phyloP scores from a whole-genome alignment of 345 rosid species.

The Streptanthus diversifolius region DNA sequence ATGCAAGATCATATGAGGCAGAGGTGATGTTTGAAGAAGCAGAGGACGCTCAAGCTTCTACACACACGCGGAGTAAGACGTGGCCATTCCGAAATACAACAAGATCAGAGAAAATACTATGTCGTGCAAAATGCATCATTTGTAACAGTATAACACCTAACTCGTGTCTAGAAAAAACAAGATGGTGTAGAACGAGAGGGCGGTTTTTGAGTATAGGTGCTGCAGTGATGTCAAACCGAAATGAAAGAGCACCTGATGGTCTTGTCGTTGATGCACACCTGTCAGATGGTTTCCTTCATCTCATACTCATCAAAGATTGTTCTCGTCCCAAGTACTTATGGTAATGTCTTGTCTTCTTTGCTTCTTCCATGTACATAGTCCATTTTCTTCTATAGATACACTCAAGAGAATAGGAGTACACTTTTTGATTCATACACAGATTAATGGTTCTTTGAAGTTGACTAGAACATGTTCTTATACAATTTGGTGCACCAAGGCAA shows the following conservation, averaged over 20 bases:
- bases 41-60: slow-evolving; percentile 34
- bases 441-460: no score
- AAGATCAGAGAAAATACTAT: slow-evolving; percentile 57
- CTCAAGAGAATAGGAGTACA: background rate
- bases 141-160: slow-evolving; percentile 45
- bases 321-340: slow-evolving; percentile 76
- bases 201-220: slow-evolving; percentile 81
- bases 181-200: slow-evolving; percentile 68
- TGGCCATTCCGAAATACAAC: slow-evolving; percentile 36
- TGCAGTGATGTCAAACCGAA: slow-evolving; percentile 83
- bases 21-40: slow-evolving; percentile 72
- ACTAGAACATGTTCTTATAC: background rate
- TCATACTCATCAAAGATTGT: slow-evolving; percentile 77
- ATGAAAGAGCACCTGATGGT: slow-evolving; percentile 93
- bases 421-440: no score
- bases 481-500: background rate
- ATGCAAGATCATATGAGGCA: slow-evolving; percentile 72
- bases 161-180: slow-evolving; percentile 39
- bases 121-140: slow-evolving; percentile 64
- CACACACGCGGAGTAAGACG: slow-evolving; percentile 34
- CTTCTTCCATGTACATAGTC: background rate
- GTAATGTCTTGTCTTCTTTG: slow-evolving; percentile 41
- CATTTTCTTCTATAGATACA: background rate
- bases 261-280: slow-evolving; percentile 96
- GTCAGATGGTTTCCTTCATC: slow-evolving; percentile 90